Evolutionary conservation across 768 basidiomycete species (phyloP).

Genomic region (Pleurotus sapidus): DNA sequence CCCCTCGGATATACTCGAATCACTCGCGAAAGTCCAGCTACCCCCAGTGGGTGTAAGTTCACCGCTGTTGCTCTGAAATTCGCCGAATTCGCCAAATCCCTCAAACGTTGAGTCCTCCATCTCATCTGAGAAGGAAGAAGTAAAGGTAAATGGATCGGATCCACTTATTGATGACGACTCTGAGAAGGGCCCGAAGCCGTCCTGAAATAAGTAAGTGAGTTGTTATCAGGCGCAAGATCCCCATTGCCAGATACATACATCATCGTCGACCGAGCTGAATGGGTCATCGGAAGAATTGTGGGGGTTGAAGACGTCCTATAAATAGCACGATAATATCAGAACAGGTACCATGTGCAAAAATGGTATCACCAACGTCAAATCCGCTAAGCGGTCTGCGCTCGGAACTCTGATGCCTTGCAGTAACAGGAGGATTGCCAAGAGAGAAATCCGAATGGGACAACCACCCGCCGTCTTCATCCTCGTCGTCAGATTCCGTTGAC

Average conservation of each 20-base stretch:
- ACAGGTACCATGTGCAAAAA: background rate
- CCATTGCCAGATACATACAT: constrained; percentile 2
- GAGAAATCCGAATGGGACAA: constrained; percentile 74
- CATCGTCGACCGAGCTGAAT: constrained; percentile 54
- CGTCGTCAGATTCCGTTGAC: constrained; percentile 47
- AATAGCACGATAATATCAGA: background rate
- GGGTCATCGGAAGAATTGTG: constrained; percentile 38
- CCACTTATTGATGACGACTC: constrained; percentile 50
- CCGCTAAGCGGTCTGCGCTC: constrained; percentile 44
- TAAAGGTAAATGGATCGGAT: constrained; percentile 57
- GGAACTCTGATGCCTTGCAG: constrained; percentile 38
- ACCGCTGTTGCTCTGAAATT: constrained; percentile 57
- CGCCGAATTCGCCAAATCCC: constrained; percentile 79
- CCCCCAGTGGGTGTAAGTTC: constrained; percentile 62
- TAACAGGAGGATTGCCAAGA: constrained; percentile 45
- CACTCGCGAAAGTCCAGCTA: constrained; percentile 67
- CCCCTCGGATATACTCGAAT: constrained; percentile 25
- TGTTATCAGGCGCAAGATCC: background rate
- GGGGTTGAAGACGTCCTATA: constrained; percentile 50
- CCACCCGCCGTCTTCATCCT: constrained; percentile 82
- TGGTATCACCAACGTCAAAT: constrained; percentile 50
- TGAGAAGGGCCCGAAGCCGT: constrained; percentile 80
- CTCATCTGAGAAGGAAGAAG: constrained; percentile 61
- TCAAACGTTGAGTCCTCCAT: constrained; percentile 66
- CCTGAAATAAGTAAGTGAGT: constrained; percentile 30